A percentile compares a stretch with the other conserved stretches of the same genome.
These are phyloP conservation scores for Neonectria coccinea DNA, from an alignment of 2,329 filamentous ascomycete genomes.

Conservation along the genomic window DNA sequence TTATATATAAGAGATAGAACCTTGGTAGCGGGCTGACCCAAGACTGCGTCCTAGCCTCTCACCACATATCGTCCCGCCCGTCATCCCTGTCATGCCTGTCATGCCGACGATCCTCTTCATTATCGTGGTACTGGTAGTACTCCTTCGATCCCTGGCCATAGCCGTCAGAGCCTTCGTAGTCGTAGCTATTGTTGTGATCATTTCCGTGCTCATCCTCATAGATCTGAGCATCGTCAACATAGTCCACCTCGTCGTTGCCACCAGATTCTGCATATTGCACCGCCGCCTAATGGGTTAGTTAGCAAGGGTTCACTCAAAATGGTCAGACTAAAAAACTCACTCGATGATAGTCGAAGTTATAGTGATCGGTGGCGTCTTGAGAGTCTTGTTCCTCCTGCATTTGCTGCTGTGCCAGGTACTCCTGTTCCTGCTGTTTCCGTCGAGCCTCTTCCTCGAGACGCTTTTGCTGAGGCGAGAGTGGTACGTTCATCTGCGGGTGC, in stretches of 20 bases:
- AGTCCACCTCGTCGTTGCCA: conserved; percentile 59
- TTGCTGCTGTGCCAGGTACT: conserved; percentile 61
- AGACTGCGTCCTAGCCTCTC: conserved; percentile 35
- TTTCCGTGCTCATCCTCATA: conserved; percentile 64
- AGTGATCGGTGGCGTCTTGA: conserved; percentile 62
- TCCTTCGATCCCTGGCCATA: conserved; percentile 56
- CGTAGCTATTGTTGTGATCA: conserved; percentile 53
- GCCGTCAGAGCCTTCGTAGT: conserved; percentile 53
- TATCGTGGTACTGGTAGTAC: conserved; percentile 55
- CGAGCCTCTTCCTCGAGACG: conserved; percentile 67
- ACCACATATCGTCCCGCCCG: conserved; percentile 59
- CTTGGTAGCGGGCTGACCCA: conserved; percentile 28
- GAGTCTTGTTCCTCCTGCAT: conserved; percentile 58
- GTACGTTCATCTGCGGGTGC: conserved; percentile 94
- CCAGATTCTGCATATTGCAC: conserved; percentile 61
- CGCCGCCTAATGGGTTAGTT: conserved; percentile 50
- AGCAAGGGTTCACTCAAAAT: background rate
- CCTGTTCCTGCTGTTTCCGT: conserved; percentile 62
- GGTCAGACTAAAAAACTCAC: conserved; percentile 53
- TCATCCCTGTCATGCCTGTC: conserved; percentile 53
- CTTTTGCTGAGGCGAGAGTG: conserved; percentile 82
- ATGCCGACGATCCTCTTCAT: conserved; percentile 48
- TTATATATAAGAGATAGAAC: conserved; percentile 41
- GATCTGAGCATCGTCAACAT: conserved; percentile 64
- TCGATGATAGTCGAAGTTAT: conserved; percentile 66